Evolutionary conservation across 768 basidiomycete species (phyloP), one percentile per base, ranked within the genome.

Genomic region (Hericium rajendrae): DNA sequence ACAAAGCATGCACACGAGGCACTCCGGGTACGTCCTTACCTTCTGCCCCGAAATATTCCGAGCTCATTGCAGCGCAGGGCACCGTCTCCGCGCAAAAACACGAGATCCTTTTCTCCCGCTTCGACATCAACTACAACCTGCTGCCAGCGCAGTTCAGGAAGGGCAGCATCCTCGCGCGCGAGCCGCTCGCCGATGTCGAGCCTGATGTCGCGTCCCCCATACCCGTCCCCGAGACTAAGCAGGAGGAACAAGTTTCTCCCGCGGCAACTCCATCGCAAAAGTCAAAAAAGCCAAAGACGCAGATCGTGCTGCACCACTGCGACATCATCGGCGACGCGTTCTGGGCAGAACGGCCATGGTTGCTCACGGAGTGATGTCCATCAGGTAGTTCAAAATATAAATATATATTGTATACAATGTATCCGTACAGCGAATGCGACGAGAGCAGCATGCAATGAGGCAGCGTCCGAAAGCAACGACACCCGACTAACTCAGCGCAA

Each of bases 51-150:
- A 24, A 22, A 50, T 24, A 6, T 16, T 22, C 8, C 26, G 32
- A 24, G 18, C 28, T 32, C 24, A 59, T 53, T 38, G 38, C 48
- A 12, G 16, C 56, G 0, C 59, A 98, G 94, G 91, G 94, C 1
- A 97, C 94, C 0, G 76, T 90, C 32, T 90, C 97, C 8, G 82
- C 84, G 55, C 81, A 88, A 60, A 99, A 99, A 72, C 81, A 99
- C 60, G 95, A 98, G 70, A 85, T 97, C 4, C 75, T 99, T 2
- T 94, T 86, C 72, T 75, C 80, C 12, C 78, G 77, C 13, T 98
- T 94, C 65, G 76, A 78, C 4, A 83, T 95, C 64, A 98, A 98
- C 69, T 99, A 98, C 68, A 95, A 90, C 61, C 71, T 77, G 6
- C 68, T 94, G 4, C 77, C 86, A 9, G 74, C 78, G 1, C 77